A percentile compares a stretch with the other conserved stretches of the same genome.
These are phyloP conservation scores for Schizonepeta tenuifolia DNA, from an alignment of 257 asterid genomes.

Conservation along the genomic window DNA sequence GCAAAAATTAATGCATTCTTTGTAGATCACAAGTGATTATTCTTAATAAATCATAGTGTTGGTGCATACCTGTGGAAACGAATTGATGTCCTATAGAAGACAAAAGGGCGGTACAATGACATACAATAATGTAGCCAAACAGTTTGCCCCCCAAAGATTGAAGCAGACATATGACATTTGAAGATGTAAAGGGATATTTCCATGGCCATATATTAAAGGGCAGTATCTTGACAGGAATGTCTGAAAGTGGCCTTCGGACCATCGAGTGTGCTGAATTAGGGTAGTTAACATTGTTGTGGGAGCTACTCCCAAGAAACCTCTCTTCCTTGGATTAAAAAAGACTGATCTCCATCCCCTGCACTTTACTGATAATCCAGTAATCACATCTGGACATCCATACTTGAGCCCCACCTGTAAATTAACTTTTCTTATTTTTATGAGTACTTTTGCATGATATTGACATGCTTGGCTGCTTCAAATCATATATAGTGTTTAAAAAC, in stretches of 20 bases:
- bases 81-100: background rate
- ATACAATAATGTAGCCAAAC: conserved; percentile 26
- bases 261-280: conserved; percentile 17
- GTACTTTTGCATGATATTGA: too few relatives aligned
- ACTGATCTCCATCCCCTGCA: conserved; percentile 24
- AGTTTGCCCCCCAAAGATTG: conserved; percentile 29
- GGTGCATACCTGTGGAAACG: conserved; percentile 15
- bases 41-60: background rate
- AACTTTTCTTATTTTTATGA: too few relatives aligned
- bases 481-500: too few relatives aligned
- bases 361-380: conserved; percentile 18
- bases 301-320: conserved; percentile 18
- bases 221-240: conserved; percentile 17
- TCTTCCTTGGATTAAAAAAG: background rate
- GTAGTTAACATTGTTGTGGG: conserved; percentile 6
- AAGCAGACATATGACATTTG: conserved; percentile 17
- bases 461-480: too few relatives aligned
- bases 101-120: conserved; percentile 1
- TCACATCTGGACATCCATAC: conserved; percentile 20
- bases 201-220: conserved; percentile 20
- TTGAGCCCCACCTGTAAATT: conserved; percentile 18
- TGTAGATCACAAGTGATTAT: background rate
- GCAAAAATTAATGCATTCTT: background rate
- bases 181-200: conserved; percentile 19
- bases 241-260: conserved; percentile 26